These are phyloP conservation scores for Pseudogymnoascus pannorum DNA, from an alignment of 2,329 filamentous ascomycete genomes.

Conservation along the genomic window DNA sequence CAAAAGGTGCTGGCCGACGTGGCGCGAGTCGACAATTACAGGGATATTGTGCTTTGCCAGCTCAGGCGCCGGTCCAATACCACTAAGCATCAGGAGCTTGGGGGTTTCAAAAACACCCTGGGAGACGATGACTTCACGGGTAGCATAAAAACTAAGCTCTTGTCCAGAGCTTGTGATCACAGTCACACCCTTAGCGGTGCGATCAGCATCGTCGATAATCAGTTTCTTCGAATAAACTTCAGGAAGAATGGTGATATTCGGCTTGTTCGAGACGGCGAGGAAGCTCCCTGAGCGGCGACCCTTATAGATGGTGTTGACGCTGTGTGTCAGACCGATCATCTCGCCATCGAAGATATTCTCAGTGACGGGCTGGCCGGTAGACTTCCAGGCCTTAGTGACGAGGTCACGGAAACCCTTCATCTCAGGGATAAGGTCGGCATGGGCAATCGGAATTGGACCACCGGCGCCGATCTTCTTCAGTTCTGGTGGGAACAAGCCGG, in stretches of 20 bases:
- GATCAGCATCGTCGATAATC: conserved; percentile 41
- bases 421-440: conserved; percentile 47
- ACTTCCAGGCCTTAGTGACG: conserved; percentile 45
- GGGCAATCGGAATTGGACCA: conserved; percentile 48
- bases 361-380: conserved; percentile 41
- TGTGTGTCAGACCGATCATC: conserved; percentile 46
- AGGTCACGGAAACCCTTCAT: conserved; percentile 43
- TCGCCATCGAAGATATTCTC: conserved; percentile 47
- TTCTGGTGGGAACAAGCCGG: conserved; percentile 23
- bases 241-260: conserved; percentile 46
- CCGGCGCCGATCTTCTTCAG: conserved; percentile 43
- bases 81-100: conserved; percentile 10
- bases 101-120: conserved; percentile 11
- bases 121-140: background rate
- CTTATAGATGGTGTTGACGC: conserved; percentile 49
- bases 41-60: conserved; percentile 27
- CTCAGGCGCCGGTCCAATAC: conserved; percentile 19
- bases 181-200: conserved; percentile 40
- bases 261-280: conserved; percentile 35
- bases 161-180: conserved; percentile 33
- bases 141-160: conserved; percentile 39
- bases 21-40: conserved; percentile 22
- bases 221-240: conserved; percentile 45
- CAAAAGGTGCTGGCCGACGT: conserved; percentile 29
- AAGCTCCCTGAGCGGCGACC: conserved; percentile 46